Base-by-base conservation (phyloP, 2,329 filamentous ascomycete species). In the Fusarium sp. region DNA sequence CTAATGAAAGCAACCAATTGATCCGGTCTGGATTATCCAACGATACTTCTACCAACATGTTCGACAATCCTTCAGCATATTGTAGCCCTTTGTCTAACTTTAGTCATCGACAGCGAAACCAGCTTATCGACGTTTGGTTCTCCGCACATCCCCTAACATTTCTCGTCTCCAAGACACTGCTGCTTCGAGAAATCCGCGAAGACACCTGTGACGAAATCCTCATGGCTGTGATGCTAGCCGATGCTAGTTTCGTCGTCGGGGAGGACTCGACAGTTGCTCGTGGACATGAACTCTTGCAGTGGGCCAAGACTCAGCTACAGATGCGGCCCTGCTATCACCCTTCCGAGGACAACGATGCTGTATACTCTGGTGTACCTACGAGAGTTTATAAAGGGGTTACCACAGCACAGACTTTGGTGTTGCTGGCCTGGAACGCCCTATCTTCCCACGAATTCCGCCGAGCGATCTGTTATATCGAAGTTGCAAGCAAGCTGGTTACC, bases 121-220 rank as follows among this genome's bases (percentile, higher is more conserved):
- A 82, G 60, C 74, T 85, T 30, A 81, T 85, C 47, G 83, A 85
- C 56, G 79, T 85, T 30, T 85, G 83, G 83, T 85, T 82, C 63
- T 82, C 81, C 2, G 69, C 78, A 18, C 83, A 85, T 49, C 83
- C 83, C 32, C 71, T 85, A 11, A 83, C 82, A 13, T 80, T 81
- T 59, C 75, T 84, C 21, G 75, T 85, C 21, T 84, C 83, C 59
- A 85, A 85, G 72, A 84, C 83, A 3, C 71, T 85, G 13, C 77
- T 85, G 13, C 77, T 83, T 21, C 78, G 80, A 40, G 81, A 82
- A 40, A 76, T 83, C 13, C 79, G 82, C 28, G 81, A 83, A 61
- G 80, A 78, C n/a, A 83, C 80, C 9, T 80, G 82, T 47, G 83
- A 84, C 63, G 80, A 82, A 60, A 78, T 82, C 25, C 78, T 84